Base-by-base conservation (phyloP, 805 yeast genomes). In the Kluyveromyces lactis region DNA sequence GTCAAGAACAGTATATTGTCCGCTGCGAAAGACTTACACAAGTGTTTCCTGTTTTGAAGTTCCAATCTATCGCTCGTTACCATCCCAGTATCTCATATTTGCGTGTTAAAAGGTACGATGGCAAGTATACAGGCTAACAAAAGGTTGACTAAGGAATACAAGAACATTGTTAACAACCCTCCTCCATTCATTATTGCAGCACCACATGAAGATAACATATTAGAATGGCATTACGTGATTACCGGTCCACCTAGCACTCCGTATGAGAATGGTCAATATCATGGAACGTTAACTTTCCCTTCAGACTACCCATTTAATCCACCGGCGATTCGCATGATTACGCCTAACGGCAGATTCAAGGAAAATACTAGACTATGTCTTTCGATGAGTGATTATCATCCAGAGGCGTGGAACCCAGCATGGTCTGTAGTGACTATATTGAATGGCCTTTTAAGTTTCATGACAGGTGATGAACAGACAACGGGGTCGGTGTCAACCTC, bases 401-500 rank as follows among this genome's bases (percentile, higher is more conserved):
- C 95, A 3, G 92, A 87, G 58, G 67, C 82, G 1, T 89, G 97
- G 97, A 87, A 89, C 59, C 97, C 97, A 1, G 86, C 95, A 5
- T 89, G 97, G 97, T 78, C 87, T 33, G 96, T 89, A 18, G 69
- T 86, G 26, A 87, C 97, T 0, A 89, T 89, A 16, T 68, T 89
- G 50, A 84, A 79, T 9, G 97, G 97, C 0, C 66, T 89, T 27
- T 66, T 89, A 48, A 85, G 95, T 56, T 89, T 89, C 54, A 89
- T 89, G 97, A 86, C 95, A 1, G 81, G 92, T 8, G 75, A 75
- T 43, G 97, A 89, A 49, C 64, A 73, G 18, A 85, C 96, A 2
- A 81, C 95, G 0, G 97, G 97, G 0, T 78, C 90, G 7, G 76
- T 87, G 10, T 66, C 62, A 7, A 76, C 95, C 1, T 71, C 81